A percentile compares a stretch with the other conserved stretches of the same genome.
phyloP scores from a whole-genome alignment of 2,329 filamentous ascomycete genomes.

The Fonsecaea pugnacius region DNA sequence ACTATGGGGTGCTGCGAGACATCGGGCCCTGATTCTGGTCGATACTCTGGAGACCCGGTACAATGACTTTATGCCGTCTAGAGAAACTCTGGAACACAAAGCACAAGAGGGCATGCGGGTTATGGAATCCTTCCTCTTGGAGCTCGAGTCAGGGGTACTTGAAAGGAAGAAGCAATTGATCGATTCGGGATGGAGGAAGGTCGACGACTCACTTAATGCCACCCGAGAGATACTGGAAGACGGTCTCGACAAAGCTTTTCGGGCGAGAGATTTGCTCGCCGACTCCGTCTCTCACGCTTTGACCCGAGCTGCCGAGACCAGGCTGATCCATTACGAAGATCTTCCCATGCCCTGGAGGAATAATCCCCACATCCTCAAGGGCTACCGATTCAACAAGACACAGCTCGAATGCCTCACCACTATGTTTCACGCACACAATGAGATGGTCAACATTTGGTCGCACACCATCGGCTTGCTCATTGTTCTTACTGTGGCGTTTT shows the following conservation, averaged over 20 bases:
- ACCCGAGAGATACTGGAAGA: slow-evolving; percentile 79
- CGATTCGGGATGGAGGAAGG: slow-evolving; percentile 76
- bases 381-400: slow-evolving; percentile 92
- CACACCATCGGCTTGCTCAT: slow-evolving; percentile 87
- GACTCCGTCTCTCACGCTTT: slow-evolving; percentile 83
- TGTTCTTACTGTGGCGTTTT: slow-evolving; percentile 86
- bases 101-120: slow-evolving; percentile 83
- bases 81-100: slow-evolving; percentile 89
- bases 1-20: slow-evolving; percentile 76
- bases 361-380: slow-evolving; percentile 88
- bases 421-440: slow-evolving; percentile 83
- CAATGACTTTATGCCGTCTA: slow-evolving; percentile 79
- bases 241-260: slow-evolving; percentile 78
- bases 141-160: slow-evolving; percentile 81
- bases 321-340: slow-evolving; percentile 85
- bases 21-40: slow-evolving; percentile 84
- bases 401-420: slow-evolving; percentile 87
- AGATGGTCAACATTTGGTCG: slow-evolving; percentile 97
- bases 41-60: slow-evolving; percentile 89
- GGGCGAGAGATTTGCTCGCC: slow-evolving; percentile 79
- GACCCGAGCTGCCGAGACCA: slow-evolving; percentile 72
- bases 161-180: slow-evolving; percentile 79
- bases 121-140: slow-evolving; percentile 80
- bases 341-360: slow-evolving; percentile 90
- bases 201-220: slow-evolving; percentile 76